Conservation (phyloP, 345 rosid genomes). For the Laguncularia racemosa region DNA sequence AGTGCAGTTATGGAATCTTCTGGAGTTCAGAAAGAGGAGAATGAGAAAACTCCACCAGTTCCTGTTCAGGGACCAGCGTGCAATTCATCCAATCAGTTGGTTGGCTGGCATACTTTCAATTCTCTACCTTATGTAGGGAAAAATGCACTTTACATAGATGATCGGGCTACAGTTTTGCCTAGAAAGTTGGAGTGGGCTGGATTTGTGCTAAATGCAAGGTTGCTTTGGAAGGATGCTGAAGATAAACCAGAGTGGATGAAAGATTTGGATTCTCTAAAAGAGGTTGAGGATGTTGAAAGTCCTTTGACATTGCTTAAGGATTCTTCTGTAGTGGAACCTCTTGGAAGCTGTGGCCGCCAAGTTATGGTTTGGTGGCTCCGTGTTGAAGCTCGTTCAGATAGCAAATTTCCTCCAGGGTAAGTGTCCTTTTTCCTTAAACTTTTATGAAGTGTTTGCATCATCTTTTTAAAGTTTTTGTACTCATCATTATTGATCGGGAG, state of each 20-base stretch:
- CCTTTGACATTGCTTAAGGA: constrained; percentile 73
- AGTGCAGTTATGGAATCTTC: constrained; percentile 35
- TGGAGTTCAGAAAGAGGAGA: constrained; percentile 20
- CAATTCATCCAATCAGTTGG: constrained; percentile 53
- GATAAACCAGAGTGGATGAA: constrained; percentile 75
- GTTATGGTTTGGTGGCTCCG: constrained; percentile 99
- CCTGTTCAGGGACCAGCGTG: constrained; percentile 98
- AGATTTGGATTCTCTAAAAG: constrained; percentile 45
- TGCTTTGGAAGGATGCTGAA: constrained; percentile 73
- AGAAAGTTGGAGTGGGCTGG: constrained; percentile 95
- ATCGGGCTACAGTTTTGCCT: constrained; percentile 75
- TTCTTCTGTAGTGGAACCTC: constrained; percentile 73
- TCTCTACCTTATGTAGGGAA: constrained; percentile 52
- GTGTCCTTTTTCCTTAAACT: constrained; percentile 10
- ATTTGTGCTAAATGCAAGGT: constrained; percentile 80
- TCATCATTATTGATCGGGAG: background rate
- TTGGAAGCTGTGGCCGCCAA: constrained; percentile 89
- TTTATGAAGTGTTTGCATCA: background rate
- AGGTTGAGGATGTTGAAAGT: constrained; percentile 49
- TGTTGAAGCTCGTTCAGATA: constrained; percentile 98
- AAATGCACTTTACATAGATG: constrained; percentile 66
- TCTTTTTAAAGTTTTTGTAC: background rate
- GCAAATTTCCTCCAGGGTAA: constrained; percentile 96
- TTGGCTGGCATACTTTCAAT: constrained; percentile 88
- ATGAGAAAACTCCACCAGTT: constrained; percentile 31